These are phyloP conservation scores for Backusella sp. DNA, from an alignment of 192 early-diverging fungal species.

Conservation along the genomic window DNA sequence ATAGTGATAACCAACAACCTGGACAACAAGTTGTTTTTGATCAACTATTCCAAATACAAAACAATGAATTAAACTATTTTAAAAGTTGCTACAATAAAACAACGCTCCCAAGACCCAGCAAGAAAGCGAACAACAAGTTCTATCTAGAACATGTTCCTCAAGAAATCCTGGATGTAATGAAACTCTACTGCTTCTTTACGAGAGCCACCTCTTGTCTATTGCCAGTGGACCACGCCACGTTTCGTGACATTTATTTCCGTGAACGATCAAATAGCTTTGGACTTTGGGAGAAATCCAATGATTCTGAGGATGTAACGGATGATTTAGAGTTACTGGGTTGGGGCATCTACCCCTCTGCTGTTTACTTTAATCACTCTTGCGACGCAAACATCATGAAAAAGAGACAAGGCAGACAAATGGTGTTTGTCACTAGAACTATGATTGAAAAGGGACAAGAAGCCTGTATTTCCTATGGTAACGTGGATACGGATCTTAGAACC, in stretches of 20 bases:
- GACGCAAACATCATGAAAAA: slow-evolving; percentile 54
- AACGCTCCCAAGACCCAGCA: background rate
- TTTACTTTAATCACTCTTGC: slow-evolving; percentile 71
- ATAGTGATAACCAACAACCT: background rate
- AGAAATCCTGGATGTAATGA: slow-evolving; percentile 11
- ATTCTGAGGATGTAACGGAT: slow-evolving; percentile 4
- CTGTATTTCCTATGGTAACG: slow-evolving; percentile 63
- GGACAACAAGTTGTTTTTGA: background rate
- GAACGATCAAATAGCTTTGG: slow-evolving; percentile 74
- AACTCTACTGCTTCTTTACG: slow-evolving; percentile 11
- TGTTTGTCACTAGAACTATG: slow-evolving; percentile 41
- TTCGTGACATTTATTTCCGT: slow-evolving; percentile 55
- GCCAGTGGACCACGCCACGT: slow-evolving; percentile 38
- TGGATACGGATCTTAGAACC: slow-evolving; percentile 38
- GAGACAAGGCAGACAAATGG: slow-evolving; percentile 43
- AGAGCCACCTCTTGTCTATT: background rate
- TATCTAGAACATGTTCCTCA: slow-evolving; percentile 8
- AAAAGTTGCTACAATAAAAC: background rate
- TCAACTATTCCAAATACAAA: slow-evolving; percentile 17
- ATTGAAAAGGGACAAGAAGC: slow-evolving; percentile 57
- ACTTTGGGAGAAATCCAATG: slow-evolving; percentile 55
- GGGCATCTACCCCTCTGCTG: slow-evolving; percentile 60
- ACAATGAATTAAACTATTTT: slow-evolving; percentile 25
- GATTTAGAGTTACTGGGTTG: slow-evolving; percentile 56
- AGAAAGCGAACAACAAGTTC: background rate